Evolutionary conservation across 2,329 filamentous ascomycete species (phyloP).

Genomic region (Pseudopithomyces maydicus): DNA sequence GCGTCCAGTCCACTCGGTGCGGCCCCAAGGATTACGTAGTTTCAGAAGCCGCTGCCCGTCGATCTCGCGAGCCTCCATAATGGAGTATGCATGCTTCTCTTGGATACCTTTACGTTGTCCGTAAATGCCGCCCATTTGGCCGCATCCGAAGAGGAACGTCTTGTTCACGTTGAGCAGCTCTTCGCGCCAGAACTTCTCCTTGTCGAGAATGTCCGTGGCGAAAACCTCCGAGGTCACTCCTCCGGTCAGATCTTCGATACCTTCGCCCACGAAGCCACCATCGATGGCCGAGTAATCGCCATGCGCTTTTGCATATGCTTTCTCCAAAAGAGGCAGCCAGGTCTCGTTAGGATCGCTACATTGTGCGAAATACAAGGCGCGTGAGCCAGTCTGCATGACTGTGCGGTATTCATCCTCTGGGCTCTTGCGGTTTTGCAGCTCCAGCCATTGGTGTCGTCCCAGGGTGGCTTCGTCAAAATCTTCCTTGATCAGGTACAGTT

Average conservation of each 20-base stretch:
- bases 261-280: constrained; percentile 72
- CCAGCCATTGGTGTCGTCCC: constrained; percentile 74
- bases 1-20: constrained; percentile 77
- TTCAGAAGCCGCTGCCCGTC: constrained; percentile 58
- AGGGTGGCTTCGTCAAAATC: constrained; percentile 78
- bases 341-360: constrained; percentile 79
- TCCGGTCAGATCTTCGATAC: constrained; percentile 65
- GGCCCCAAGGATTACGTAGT: constrained; percentile 78
- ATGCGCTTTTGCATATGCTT: constrained; percentile 84
- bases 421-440: constrained; percentile 72
- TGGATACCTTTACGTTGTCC: constrained; percentile 57
- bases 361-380: constrained; percentile 78
- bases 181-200: constrained; percentile 81
- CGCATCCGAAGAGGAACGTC: constrained; percentile 78
- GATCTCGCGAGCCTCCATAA: constrained; percentile 64
- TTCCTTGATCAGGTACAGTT: constrained; percentile 81
- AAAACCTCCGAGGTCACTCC: constrained; percentile 73
- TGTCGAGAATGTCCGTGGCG: constrained; percentile 74
- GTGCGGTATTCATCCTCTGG: constrained; percentile 71
- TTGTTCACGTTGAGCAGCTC: constrained; percentile 81
- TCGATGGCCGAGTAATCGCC: constrained; percentile 78
- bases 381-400: constrained; percentile 74
- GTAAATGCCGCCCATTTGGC: constrained; percentile 66
- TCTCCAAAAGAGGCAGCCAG: constrained; percentile 80
- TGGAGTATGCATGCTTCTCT: constrained; percentile 61